Conservation (phyloP, 805 yeast species). For the Metschnikowia continentalis region DNA sequence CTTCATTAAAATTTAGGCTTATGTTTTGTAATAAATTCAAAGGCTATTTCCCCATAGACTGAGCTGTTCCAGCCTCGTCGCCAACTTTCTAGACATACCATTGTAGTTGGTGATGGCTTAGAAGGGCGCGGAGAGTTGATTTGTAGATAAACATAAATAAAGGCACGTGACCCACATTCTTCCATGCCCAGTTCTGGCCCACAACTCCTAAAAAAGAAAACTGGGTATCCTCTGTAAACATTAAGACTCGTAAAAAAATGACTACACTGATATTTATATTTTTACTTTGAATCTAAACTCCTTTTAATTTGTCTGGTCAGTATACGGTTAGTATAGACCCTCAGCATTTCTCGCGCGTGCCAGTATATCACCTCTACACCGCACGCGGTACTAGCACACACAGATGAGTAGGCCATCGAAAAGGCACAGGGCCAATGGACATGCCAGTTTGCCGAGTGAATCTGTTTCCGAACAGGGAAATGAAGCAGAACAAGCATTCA, state of each 20-base stretch:
- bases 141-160: slow-evolving; percentile 1
- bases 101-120: slow-evolving; percentile 1
- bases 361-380: background rate
- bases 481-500: slow-evolving; percentile 8
- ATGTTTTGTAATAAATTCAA: too few species aligned
- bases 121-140: slow-evolving; percentile 1
- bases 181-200: background rate
- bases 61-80: too few species aligned
- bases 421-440: slow-evolving; percentile 5
- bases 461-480: background rate
- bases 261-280: too few species aligned
- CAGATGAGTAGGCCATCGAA: background rate
- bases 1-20: too few species aligned
- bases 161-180: slow-evolving; percentile 7
- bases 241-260: too few species aligned
- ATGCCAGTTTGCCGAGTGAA: background rate
- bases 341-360: background rate
- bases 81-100: slow-evolving; percentile 1
- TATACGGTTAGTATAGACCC: background rate
- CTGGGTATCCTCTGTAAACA: too few species aligned
- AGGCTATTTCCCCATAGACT: too few species aligned
- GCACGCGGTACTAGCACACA: background rate
- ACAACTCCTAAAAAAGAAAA: background rate
- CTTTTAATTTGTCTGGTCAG: background rate
- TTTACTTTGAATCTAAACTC: too few species aligned